Conservation (phyloP, 2,329 filamentous ascomycete genomes). For the Alternaria infectoria region DNA sequence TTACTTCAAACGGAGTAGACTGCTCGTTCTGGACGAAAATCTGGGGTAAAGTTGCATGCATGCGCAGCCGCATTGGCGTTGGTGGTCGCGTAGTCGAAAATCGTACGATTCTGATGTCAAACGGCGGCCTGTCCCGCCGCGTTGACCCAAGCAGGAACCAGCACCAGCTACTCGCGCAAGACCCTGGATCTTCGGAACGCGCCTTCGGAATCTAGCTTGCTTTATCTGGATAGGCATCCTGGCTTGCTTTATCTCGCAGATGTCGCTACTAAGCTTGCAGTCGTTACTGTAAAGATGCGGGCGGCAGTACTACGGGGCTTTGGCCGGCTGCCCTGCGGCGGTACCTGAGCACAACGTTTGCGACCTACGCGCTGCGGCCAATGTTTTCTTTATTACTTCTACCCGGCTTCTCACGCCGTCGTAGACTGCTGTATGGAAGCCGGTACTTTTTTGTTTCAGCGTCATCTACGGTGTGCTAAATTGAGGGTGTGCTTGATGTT, state of each 20-base stretch:
- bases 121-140: slow-evolving; percentile 13
- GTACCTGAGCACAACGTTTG: not conserved
- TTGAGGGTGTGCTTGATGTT: not conserved
- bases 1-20: not conserved
- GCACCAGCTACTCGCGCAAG: not conserved
- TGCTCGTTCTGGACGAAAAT: slow-evolving; percentile 6
- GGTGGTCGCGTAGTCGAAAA: slow-evolving; percentile 18
- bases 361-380: not conserved
- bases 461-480: slow-evolving; percentile 6
- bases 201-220: slow-evolving; percentile 20
- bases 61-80: slow-evolving; percentile 11
- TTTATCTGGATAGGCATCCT: not conserved
- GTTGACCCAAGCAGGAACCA: not conserved
- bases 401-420: not conserved
- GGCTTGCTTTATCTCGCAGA: not conserved
- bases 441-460: not conserved
- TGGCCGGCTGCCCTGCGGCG: not conserved
- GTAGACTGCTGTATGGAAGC: not conserved
- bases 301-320: not conserved
- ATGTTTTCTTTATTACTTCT: not conserved
- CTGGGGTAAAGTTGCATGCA: slow-evolving; percentile 23
- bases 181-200: slow-evolving; percentile 17
- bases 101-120: slow-evolving; percentile 43
- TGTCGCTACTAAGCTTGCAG: not conserved
- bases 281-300: not conserved